These are phyloP conservation scores for Santalum album DNA, from an alignment of 164 flowering plant genomes.

Conservation along the genomic window DNA sequence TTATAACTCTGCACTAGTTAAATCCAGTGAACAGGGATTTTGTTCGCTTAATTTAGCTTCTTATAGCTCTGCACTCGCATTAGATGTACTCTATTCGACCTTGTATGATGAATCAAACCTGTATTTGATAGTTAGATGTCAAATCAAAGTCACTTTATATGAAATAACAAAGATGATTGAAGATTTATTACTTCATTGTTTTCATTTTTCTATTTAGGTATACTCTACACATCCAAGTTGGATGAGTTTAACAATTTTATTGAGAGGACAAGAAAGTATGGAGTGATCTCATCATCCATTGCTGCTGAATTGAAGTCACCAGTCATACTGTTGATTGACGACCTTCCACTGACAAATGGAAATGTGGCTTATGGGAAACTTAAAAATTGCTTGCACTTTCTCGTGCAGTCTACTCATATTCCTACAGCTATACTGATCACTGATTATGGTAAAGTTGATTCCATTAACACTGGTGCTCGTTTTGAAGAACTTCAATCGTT, in stretches of 20 bases:
- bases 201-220: conserved; percentile 26
- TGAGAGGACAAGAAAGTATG: conserved; percentile 70
- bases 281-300: conserved; percentile 33
- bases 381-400: conserved; percentile 53
- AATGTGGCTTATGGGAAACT: conserved; percentile 54
- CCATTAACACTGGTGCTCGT: conserved; percentile 30
- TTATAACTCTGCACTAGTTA: too few species aligned
- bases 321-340: conserved; percentile 66
- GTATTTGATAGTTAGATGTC: background rate
- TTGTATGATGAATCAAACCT: too few species aligned
- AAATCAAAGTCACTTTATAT: background rate
- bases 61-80: too few species aligned
- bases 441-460: conserved; percentile 48
- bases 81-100: too few species aligned
- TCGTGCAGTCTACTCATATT: conserved; percentile 49
- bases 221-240: conserved; percentile 73
- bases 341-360: conserved; percentile 73
- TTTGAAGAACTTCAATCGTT: conserved; percentile 57
- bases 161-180: background rate
- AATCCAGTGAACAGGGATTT: too few species aligned
- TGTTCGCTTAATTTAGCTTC: too few species aligned
- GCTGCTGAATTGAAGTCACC: conserved; percentile 24
- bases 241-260: conserved; percentile 84
- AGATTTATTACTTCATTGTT: background rate
- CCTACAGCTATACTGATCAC: conserved; percentile 75